Evolutionary conservation across 441 rosid genomes (phyloP).

Genomic region (Viola pubescens): DNA sequence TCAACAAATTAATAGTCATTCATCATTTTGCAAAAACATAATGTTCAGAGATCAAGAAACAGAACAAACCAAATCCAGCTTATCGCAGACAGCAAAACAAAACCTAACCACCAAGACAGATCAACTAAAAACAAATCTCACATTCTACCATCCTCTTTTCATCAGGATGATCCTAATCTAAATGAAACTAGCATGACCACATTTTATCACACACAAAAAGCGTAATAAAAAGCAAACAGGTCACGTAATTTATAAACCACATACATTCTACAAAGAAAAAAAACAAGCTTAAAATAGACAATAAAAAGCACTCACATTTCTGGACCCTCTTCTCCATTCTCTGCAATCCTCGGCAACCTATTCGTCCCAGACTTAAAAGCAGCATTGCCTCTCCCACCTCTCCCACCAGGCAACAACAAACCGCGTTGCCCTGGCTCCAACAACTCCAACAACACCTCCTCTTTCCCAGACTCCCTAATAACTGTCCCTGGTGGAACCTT

Average conservation of each 20-base stretch:
- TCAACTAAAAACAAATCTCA: neutral
- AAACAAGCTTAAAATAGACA: neutral
- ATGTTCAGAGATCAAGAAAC: no score
- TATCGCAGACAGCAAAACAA: neutral
- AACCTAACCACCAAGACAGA: neutral
- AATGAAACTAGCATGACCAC: neutral
- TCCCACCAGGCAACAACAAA: constrained; percentile 78
- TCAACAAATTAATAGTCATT: neutral
- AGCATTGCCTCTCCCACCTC: constrained; percentile 93
- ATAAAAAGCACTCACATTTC: constrained; percentile 61
- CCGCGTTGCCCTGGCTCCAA: constrained; percentile 71
- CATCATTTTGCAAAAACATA: neutral
- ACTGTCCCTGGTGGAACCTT: constrained; percentile 89
- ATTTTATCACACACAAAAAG: neutral
- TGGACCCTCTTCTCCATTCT: constrained; percentile 87
- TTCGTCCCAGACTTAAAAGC: constrained; percentile 75
- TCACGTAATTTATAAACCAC: neutral
- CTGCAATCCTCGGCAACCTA: constrained; percentile 83
- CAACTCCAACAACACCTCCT: constrained; percentile 75
- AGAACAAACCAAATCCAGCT: constrained; percentile 3
- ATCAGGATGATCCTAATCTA: neutral
- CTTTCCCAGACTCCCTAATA: constrained; percentile 54
- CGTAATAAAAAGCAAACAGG: neutral
- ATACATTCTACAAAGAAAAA: neutral
- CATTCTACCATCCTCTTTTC: neutral